Base-by-base conservation (phyloP, 495 filamentous ascomycete species). In the Oidiodendron maius region DNA sequence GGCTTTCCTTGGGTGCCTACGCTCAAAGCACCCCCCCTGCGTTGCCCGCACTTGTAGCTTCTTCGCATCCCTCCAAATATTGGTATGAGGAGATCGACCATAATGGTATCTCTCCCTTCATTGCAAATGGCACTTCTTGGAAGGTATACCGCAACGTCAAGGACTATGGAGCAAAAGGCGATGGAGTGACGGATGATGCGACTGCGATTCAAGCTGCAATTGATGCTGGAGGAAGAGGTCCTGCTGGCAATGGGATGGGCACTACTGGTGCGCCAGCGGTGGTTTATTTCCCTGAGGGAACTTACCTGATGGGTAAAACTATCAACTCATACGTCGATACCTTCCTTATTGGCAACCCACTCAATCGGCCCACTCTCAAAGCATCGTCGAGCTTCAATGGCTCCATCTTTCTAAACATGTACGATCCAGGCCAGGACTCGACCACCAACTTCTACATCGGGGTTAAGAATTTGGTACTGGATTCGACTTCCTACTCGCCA, bases 301-400 rank as follows among this genome's bases (percentile, higher is more conserved):
- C 71, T 5, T 84, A 85, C 45, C 50, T 77, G 4, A 69, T 86
- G n/a, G 55, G 50, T 20, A 60, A 55, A 24, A 66, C 66, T 6
- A 42, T 77, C 13, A 63, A 66, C n/a, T 57, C 71, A 38, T 67
- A 64, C 5, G 56, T 32, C 26, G 32, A 80, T 60, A 83, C 82
- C 1, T 70, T 82, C 58, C 80, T 6, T 20, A 21, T 44, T 13
- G 46, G 34, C 15, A 21, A 44, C 16, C 68, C 68, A 37, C 58
- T 73, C 34, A 68, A 77, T 46, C 61, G 81, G 2, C 91, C 91
- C 1, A 83, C 81, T 0, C 70, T 96, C 62, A 88, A 89, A 70
- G 91, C 84, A 1, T 60, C 77, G 0, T 55, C 81, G 4, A 60
- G 61, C 53, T 96, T 95, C 59, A 40, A 69, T 3, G 90, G 91